Evolutionary conservation across 768 basidiomycete genomes (phyloP).

Genomic region (Candolleomyces eurysporus): DNA sequence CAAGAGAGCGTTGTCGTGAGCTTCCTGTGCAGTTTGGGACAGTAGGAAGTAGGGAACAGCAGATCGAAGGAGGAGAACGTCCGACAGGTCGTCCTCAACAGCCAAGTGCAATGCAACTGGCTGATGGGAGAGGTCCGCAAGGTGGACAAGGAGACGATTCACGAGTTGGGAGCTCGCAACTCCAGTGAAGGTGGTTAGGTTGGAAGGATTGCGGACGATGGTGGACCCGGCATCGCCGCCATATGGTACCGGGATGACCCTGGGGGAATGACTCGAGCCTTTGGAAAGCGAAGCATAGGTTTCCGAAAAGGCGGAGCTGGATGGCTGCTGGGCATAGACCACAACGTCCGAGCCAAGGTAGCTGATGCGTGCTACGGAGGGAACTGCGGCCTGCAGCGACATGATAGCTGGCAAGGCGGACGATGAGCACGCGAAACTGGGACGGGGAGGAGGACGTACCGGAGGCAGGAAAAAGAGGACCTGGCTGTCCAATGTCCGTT

Average conservation of each 20-base stretch:
- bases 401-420: background rate
- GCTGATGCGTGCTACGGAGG: slow-evolving; percentile 65
- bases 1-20: slow-evolving; percentile 87
- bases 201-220: slow-evolving; percentile 46
- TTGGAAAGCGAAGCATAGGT: slow-evolving; percentile 35
- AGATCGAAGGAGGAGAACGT: slow-evolving; percentile 74
- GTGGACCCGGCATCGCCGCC: slow-evolving; percentile 66
- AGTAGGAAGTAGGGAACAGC: slow-evolving; percentile 80
- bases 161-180: slow-evolving; percentile 48
- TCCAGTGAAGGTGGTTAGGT: slow-evolving; percentile 62
- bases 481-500: slow-evolving; percentile 6
- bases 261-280: slow-evolving; percentile 37
- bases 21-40: slow-evolving; percentile 73
- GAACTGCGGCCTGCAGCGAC: slow-evolving; percentile 21
- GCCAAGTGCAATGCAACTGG: slow-evolving; percentile 76
- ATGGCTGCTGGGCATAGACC: slow-evolving; percentile 53
- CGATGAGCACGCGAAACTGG: background rate
- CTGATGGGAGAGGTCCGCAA: slow-evolving; percentile 61
- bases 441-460: background rate
- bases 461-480: slow-evolving; percentile 6
- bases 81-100: slow-evolving; percentile 63
- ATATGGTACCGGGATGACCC: slow-evolving; percentile 49
- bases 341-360: slow-evolving; percentile 67
- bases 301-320: slow-evolving; percentile 40
- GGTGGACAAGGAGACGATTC: slow-evolving; percentile 62